A percentile compares a stretch with the other conserved stretches of the same genome.
Conservation (phyloP, 352 stramenopile species). For the Phytophthora vignae region DNA sequence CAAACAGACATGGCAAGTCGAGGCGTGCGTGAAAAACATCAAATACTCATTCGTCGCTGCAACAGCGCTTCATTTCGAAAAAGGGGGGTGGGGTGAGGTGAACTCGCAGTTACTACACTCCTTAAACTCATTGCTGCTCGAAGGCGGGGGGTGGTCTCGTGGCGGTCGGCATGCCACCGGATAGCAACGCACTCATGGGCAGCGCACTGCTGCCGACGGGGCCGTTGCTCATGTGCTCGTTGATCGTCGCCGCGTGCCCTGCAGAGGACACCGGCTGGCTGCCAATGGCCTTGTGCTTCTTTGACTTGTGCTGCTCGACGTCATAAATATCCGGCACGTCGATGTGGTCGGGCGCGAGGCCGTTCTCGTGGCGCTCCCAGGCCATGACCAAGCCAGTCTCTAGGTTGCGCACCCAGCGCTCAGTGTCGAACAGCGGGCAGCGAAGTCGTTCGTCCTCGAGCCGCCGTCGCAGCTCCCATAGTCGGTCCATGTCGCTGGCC, state of each 20-base stretch:
- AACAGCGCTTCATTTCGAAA: constrained; percentile 41
- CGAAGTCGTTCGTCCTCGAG: constrained; percentile 73
- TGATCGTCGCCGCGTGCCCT: neutral
- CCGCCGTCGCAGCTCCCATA: constrained; percentile 78
- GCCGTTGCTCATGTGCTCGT: constrained; percentile 12
- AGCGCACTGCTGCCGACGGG: constrained; percentile 38
- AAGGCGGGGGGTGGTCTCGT: constrained; percentile 13
- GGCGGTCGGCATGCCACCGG: constrained; percentile 17
- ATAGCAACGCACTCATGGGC: constrained; percentile 46
- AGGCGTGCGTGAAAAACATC: constrained; percentile 1
- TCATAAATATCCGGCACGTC: constrained; percentile 82
- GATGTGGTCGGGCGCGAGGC: constrained; percentile 78
- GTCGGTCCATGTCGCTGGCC: constrained; percentile 85
- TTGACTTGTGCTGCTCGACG: constrained; percentile 32
- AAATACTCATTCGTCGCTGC: constrained; percentile 44
- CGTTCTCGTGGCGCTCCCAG: constrained; percentile 80
- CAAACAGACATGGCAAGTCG: neutral
- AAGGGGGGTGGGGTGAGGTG: constrained; percentile 9
- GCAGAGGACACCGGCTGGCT: constrained; percentile 6
- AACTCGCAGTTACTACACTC: constrained; percentile 13
- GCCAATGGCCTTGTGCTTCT: constrained; percentile 24
- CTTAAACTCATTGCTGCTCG: constrained; percentile 44
- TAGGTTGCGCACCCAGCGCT: constrained; percentile 85
- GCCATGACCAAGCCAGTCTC: constrained; percentile 77
- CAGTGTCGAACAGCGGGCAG: constrained; percentile 86